Conservation (phyloP, 1,284 basidiomycete species). For the Thelephora terrestris region DNA sequence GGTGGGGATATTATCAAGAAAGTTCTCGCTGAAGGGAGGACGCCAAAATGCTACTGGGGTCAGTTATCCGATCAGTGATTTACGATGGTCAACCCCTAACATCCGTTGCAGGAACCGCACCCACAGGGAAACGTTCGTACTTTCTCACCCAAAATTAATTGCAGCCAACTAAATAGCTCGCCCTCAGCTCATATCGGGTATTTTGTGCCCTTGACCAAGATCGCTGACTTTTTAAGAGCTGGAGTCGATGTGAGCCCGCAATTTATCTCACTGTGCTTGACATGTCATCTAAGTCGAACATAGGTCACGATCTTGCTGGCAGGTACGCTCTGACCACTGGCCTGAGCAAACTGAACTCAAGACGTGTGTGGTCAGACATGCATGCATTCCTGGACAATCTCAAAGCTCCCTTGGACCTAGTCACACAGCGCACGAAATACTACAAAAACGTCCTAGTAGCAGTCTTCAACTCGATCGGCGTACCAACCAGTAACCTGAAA, state of each 20-base stretch:
- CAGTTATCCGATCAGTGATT: conserved; percentile 20
- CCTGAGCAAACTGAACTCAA: neutral
- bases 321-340: conserved; percentile 35
- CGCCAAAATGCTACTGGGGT: conserved; percentile 88
- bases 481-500: conserved; percentile 75
- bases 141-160: neutral
- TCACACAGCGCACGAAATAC: conserved; percentile 84
- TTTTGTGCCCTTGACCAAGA: conserved; percentile 92
- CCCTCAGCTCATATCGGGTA: conserved; percentile 88
- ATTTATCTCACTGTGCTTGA: conserved; percentile 8
- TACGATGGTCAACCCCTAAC: conserved; percentile 2
- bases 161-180: neutral
- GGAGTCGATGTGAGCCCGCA: conserved; percentile 61
- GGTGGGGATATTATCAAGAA: conserved; percentile 78
- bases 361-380: conserved; percentile 52
- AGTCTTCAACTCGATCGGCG: conserved; percentile 83
- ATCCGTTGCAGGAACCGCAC: conserved; percentile 64
- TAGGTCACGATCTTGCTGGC: conserved; percentile 87
- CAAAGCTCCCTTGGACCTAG: conserved; percentile 94
- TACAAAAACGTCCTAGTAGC: conserved; percentile 79
- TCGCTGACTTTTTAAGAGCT: conserved; percentile 92
- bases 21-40: conserved; percentile 70
- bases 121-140: conserved; percentile 83
- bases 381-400: conserved; percentile 98
- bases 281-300: conserved; percentile 3